Base-by-base conservation (phyloP, 306 rosid species). In the Pueraria montana region DNA sequence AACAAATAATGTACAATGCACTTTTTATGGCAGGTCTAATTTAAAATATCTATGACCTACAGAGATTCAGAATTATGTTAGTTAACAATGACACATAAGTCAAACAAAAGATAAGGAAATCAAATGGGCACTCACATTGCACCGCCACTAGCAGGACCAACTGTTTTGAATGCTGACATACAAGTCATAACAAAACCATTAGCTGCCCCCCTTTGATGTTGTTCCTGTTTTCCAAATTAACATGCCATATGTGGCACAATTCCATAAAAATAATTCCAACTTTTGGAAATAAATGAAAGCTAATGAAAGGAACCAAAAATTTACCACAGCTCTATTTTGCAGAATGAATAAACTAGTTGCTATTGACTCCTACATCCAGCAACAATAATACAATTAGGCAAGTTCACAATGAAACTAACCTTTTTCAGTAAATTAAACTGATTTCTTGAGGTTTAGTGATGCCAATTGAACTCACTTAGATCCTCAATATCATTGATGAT, bases 61-160 rank as follows among this genome's bases (percentile, higher is more conserved):
- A 9, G 13, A 56, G 27, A 38, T 67, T 11, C 5, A 67, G 13
- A 58, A 40, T 48, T 4, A 12, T 12, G 4, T 2, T 45, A 36
- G 14, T 11, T 11, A 45, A 45, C 16, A 45, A 11, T 45, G 16
- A 2, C 3, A 45, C 3, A 45, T 12, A 48, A 48, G 18, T 48
- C 5, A 48, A 48, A 48, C 6, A 48, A 3, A 48, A 14, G 53
- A 1, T 14, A 48, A 6, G 13, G 17, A 48, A 48, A 48, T 3
- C 24, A 61, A 73, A 73, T 36, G 86, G 34, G 50, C 14, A 88
- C 97, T 76, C 86, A 95, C 98, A 95, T 0, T 49, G 89, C 90
- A 84, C 97, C 97, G 20, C 97, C 98, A 21, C 72, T 88, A 40
- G 94, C 94, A 55, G 97, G 97, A 38, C 97, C 98, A 65, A 80